A percentile compares a stretch with the other conserved stretches of the same genome.
Evolutionary conservation across 108 stramenopile species (phyloP).

Genomic region (Epipyxis sp.): DNA sequence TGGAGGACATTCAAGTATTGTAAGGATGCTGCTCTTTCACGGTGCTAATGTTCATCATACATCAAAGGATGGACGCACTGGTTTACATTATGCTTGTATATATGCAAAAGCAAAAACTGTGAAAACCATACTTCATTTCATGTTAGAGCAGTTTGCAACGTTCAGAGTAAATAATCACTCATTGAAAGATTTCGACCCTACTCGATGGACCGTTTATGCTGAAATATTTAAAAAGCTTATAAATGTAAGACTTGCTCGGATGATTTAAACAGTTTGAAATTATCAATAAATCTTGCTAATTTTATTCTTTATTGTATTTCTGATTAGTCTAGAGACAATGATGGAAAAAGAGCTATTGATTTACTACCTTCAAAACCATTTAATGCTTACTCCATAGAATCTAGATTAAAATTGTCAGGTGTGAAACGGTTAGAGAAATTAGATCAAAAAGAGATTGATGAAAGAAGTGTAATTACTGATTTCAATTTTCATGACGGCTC

Average conservation of each 20-base stretch:
- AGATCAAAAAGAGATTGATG: neutral
- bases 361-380: neutral
- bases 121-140: neutral
- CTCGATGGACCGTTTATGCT: constrained; percentile 17
- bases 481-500: neutral
- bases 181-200: constrained; percentile 8
- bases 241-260: constrained; percentile 4
- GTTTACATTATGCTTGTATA: constrained; percentile 31
- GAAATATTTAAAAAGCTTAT: constrained; percentile 1
- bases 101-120: constrained; percentile 17
- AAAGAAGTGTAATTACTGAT: neutral
- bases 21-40: neutral
- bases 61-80: constrained; percentile 7
- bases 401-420: neutral
- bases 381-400: neutral
- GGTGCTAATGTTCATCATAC: constrained; percentile 11
- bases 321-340: neutral
- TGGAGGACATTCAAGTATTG: constrained; percentile 2
- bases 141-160: constrained; percentile 16
- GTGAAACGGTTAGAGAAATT: neutral
- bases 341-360: neutral
- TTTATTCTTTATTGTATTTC: too few relatives aligned
- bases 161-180: constrained; percentile 1
- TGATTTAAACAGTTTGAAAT: too few relatives aligned
- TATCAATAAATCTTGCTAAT: too few relatives aligned